Conservation (phyloP, 805 yeast species). For the Blastobotrys attinorum region DNA sequence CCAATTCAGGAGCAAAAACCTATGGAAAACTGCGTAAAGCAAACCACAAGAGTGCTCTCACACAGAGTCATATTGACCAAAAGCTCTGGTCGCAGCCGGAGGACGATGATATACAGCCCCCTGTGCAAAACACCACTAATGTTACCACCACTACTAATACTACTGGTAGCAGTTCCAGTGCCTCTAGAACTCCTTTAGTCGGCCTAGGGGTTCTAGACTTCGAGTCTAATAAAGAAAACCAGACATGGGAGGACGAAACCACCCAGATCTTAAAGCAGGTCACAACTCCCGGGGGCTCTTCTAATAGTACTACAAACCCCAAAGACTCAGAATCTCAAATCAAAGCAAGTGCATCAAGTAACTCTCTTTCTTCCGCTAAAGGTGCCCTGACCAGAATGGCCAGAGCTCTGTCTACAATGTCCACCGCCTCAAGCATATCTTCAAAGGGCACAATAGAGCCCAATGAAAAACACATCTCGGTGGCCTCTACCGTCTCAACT, state of each 20-base stretch:
- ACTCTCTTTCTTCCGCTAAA: background rate
- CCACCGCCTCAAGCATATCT: slow-evolving; percentile 13
- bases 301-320: too few species aligned
- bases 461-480: slow-evolving; percentile 5
- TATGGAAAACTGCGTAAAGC: slow-evolving; percentile 13
- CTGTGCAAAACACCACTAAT: background rate
- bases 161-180: background rate
- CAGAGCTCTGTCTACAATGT: background rate
- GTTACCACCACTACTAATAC: background rate
- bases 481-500: slow-evolving; percentile 8
- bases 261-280: slow-evolving; percentile 13
- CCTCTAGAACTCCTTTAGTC: slow-evolving; percentile 1
- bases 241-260: slow-evolving; percentile 16
- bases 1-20: slow-evolving; percentile 1
- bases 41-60: slow-evolving; percentile 9
- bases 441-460: slow-evolving; percentile 15
- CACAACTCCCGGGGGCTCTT: background rate
- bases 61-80: slow-evolving; percentile 13
- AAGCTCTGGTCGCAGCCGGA: slow-evolving; percentile 15
- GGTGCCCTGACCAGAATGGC: background rate
- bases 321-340: too few species aligned
- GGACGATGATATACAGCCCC: too few species aligned
- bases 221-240: slow-evolving; percentile 10
- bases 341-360: background rate
- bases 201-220: slow-evolving; percentile 14